These are phyloP conservation scores for Sphagnurus paluster DNA, from an alignment of 1,284 basidiomycete genomes.

Conservation along the genomic window DNA sequence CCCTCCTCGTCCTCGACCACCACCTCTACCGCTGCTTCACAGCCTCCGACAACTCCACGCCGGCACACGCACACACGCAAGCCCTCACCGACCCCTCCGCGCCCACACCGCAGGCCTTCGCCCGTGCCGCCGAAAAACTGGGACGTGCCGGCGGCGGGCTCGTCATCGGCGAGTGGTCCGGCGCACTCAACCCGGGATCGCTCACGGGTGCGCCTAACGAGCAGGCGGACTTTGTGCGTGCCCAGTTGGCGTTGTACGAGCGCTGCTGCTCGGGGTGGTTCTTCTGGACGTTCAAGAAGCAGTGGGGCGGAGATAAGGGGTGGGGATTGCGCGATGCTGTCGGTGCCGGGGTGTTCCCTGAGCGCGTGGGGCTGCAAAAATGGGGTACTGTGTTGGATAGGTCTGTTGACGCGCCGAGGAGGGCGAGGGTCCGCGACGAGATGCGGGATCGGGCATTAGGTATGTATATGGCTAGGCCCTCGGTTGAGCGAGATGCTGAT, in stretches of 20 bases:
- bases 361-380: constrained; percentile 30
- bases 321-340: constrained; percentile 79
- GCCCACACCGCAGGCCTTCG: constrained; percentile 41
- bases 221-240: constrained; percentile 55
- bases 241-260: constrained; percentile 74
- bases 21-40: constrained; percentile 89
- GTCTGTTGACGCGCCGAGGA: constrained; percentile 20
- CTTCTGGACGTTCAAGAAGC: constrained; percentile 90
- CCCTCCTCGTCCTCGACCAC: constrained; percentile 74
- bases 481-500: background rate
- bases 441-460: constrained; percentile 34
- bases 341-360: constrained; percentile 61
- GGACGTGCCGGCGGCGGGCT: constrained; percentile 55
- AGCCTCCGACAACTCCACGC: constrained; percentile 53
- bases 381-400: constrained; percentile 12
- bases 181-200: constrained; percentile 71
- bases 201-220: constrained; percentile 51
- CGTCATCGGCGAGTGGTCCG: constrained; percentile 86
- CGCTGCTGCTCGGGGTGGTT: constrained; percentile 73
- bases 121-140: constrained; percentile 43
- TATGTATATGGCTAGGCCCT: constrained; percentile 25
- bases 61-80: constrained; percentile 58
- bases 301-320: constrained; percentile 65
- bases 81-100: constrained; percentile 43
- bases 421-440: constrained; percentile 34